A percentile compares a stretch with the other conserved stretches of the same genome.
phyloP scores from a whole-genome alignment of 805 yeast genomes.

The Wickerhamomyces canadensis region DNA sequence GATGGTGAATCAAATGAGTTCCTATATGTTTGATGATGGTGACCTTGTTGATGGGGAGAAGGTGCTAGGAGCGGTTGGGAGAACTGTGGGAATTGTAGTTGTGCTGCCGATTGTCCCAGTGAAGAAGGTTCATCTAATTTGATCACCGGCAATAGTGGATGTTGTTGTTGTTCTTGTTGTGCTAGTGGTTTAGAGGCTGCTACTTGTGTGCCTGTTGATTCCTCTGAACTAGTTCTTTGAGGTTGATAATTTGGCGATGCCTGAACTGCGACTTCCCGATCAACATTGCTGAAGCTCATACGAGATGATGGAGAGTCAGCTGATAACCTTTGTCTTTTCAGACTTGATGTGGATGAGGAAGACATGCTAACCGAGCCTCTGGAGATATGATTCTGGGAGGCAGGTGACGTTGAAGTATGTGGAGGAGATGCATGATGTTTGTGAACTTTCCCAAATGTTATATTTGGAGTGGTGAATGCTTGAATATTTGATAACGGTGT shows the following conservation, averaged over 20 bases:
- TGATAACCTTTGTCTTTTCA: constrained; percentile 3
- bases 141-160: too few relatives aligned
- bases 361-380: too few relatives aligned
- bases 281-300: constrained; percentile 10
- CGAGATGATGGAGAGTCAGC: background rate
- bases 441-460: constrained; percentile 18
- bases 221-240: background rate
- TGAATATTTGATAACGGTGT: constrained; percentile 18
- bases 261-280: background rate
- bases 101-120: too few relatives aligned
- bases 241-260: background rate
- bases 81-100: too few relatives aligned
- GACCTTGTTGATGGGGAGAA: too few relatives aligned
- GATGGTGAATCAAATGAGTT: too few relatives aligned
- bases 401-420: background rate
- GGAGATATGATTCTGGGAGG: too few relatives aligned
- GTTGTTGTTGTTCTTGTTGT: constrained; percentile 1
- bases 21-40: too few relatives aligned
- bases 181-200: background rate
- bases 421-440: constrained; percentile 7
- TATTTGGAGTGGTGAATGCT: constrained; percentile 18
- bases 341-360: background rate
- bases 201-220: background rate
- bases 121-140: too few relatives aligned
- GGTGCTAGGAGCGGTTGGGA: too few relatives aligned